Percentiles rank a stretch among this genome's conserved stretches.
Conservation (phyloP, 805 yeast genomes). For the Cyberlindnera saturnus region DNA sequence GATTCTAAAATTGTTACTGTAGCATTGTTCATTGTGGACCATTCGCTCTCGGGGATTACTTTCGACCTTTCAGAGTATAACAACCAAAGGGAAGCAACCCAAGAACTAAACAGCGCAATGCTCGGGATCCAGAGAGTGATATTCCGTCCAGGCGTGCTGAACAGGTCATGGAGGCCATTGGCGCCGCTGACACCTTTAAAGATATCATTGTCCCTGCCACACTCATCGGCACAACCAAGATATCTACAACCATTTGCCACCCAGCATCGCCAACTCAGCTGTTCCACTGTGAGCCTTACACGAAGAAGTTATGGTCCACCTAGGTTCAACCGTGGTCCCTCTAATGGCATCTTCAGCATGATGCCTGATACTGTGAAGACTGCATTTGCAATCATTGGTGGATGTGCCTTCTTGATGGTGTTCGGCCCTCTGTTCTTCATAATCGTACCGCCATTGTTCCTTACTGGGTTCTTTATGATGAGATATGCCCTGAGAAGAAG, state of each 20-base stretch:
- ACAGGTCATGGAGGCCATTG: too few species aligned
- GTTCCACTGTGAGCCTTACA: background rate
- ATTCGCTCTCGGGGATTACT: too few species aligned
- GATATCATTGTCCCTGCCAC: too few species aligned
- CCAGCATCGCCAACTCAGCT: background rate
- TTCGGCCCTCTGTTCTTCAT: slow-evolving; percentile 19
- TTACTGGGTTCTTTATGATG: slow-evolving; percentile 15
- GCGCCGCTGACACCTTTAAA: too few species aligned
- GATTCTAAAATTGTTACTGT: too few species aligned
- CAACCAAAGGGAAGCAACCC: too few species aligned
- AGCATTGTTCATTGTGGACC: too few species aligned
- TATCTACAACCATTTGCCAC: background rate
- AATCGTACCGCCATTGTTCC: slow-evolving; percentile 18
- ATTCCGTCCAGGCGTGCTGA: too few species aligned
- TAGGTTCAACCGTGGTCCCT: slow-evolving; percentile 13
- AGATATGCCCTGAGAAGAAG: slow-evolving; percentile 8
- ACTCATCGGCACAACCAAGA: too few species aligned
- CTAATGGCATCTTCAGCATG: background rate
- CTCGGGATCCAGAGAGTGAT: too few species aligned
- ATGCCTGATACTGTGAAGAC: slow-evolving; percentile 11
- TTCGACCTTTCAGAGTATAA: too few species aligned
- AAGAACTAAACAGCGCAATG: too few species aligned
- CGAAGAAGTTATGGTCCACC: slow-evolving; percentile 5
- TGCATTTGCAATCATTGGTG: slow-evolving; percentile 6
- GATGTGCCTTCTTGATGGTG: slow-evolving; percentile 11